A percentile compares a stretch with the other conserved stretches of the same genome.
phyloP scores from a whole-genome alignment of 768 basidiomycete species.

The Trametes punicea region DNA sequence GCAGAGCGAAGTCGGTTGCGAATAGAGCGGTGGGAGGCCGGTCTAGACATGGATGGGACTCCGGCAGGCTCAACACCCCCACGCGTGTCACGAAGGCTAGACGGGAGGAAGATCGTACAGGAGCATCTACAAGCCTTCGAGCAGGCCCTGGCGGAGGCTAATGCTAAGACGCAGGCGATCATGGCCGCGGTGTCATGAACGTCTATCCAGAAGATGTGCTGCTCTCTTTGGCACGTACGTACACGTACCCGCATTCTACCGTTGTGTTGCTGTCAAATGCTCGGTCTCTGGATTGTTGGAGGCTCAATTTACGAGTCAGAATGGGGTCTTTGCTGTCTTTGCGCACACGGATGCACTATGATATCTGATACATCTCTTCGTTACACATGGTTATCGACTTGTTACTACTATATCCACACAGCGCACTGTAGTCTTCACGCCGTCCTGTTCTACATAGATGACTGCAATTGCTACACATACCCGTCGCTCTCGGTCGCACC shows the following conservation, averaged over 20 bases:
- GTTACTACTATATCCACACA: constrained; percentile 17
- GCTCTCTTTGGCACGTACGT: neutral
- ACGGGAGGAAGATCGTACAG: constrained; percentile 70
- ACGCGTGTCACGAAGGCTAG: constrained; percentile 43
- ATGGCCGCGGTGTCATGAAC: constrained; percentile 59
- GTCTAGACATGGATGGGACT: constrained; percentile 40
- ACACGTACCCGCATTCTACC: constrained; percentile 5
- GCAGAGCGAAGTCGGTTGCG: constrained; percentile 73
- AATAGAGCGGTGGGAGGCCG: constrained; percentile 82
- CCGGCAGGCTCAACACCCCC: constrained; percentile 28
- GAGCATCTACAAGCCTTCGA: constrained; percentile 79
- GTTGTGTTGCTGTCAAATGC: constrained; percentile 14
- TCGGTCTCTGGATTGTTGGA: constrained; percentile 14
- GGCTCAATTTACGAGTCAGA: neutral
- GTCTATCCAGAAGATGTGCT: neutral
- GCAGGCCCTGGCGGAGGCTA: constrained; percentile 67
- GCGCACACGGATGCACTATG: constrained; percentile 10
- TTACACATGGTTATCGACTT: constrained; percentile 9
- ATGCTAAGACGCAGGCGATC: constrained; percentile 73
- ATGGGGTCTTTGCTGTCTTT: constrained; percentile 1
- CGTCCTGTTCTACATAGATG: constrained; percentile 20
- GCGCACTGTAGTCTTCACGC: constrained; percentile 18
- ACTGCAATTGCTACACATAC: constrained; percentile 17
- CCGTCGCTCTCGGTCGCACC: neutral
- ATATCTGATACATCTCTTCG: constrained; percentile 21